Evolutionary conservation across 2,329 filamentous ascomycete species (phyloP).

Genomic region (Diaporthe eres): DNA sequence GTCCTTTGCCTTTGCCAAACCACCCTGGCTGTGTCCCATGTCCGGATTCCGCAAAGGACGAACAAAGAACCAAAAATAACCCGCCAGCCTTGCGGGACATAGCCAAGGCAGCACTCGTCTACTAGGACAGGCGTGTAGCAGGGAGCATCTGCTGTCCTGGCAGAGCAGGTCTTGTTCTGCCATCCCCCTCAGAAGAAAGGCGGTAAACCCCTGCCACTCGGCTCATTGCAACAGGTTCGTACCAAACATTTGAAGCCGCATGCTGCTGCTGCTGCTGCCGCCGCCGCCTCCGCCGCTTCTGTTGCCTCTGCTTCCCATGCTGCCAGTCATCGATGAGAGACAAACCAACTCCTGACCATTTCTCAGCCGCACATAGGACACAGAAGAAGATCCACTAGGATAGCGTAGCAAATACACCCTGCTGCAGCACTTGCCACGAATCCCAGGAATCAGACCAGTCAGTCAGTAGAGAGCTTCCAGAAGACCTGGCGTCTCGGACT

Average conservation of each 20-base stretch:
- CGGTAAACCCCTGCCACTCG: slow-evolving; percentile 40
- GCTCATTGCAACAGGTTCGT: slow-evolving; percentile 41
- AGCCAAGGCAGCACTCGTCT: slow-evolving; percentile 35
- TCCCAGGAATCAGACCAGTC: slow-evolving; percentile 35
- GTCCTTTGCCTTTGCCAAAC: slow-evolving; percentile 37
- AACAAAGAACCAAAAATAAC: slow-evolving; percentile 44
- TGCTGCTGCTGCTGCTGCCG: slow-evolving; percentile 40
- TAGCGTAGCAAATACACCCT: slow-evolving; percentile 41
- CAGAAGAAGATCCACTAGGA: slow-evolving; percentile 37
- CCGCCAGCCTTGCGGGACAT: slow-evolving; percentile 38
- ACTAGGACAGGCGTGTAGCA: slow-evolving; percentile 39
- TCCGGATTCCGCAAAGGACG: slow-evolving; percentile 39
- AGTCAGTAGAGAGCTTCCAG: slow-evolving; percentile 41
- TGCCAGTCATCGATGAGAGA: slow-evolving; percentile 34
- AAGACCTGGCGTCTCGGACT: slow-evolving; percentile 41
- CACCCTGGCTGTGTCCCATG: slow-evolving; percentile 37
- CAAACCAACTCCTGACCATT: slow-evolving; percentile 40
- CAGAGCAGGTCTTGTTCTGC: slow-evolving; percentile 33
- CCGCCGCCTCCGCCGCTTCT: slow-evolving; percentile 33
- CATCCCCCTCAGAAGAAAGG: slow-evolving; percentile 27
- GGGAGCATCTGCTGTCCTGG: slow-evolving; percentile 39
- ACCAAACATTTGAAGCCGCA: slow-evolving; percentile 42
- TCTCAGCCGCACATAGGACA: slow-evolving; percentile 36
- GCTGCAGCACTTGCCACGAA: slow-evolving; percentile 42
- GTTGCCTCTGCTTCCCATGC: slow-evolving; percentile 3